phyloP scores from a whole-genome alignment of 805 yeast genomes.

The Wickerhamiella nectarea region DNA sequence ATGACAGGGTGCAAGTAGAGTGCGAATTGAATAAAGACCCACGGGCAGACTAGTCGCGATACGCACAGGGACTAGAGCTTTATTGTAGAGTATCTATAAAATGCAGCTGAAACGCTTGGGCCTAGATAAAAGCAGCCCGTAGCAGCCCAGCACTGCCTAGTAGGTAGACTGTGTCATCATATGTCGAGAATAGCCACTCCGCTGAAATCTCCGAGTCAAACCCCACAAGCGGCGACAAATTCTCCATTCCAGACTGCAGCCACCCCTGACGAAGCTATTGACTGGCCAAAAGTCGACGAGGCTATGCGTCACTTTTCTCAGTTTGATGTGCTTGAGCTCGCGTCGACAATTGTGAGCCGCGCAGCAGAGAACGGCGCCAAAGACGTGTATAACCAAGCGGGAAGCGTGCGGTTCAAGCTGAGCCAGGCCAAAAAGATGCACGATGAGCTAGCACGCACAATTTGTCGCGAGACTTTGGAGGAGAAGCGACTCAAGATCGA shows the following conservation, averaged over 20 bases:
- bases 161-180: not conserved
- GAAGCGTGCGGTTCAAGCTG: slow-evolving; percentile 19
- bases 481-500: slow-evolving; percentile 13
- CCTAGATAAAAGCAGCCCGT: too few relatives aligned
- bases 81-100: too few relatives aligned
- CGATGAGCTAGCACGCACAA: slow-evolving; percentile 12
- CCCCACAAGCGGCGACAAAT: not conserved
- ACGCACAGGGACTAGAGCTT: too few relatives aligned
- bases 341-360: slow-evolving; percentile 14
- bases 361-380: slow-evolving; percentile 19
- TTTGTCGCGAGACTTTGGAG: slow-evolving; percentile 15
- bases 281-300: slow-evolving; percentile 18
- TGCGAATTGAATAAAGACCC: too few relatives aligned
- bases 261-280: slow-evolving; percentile 7
- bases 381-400: slow-evolving; percentile 22
- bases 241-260: not conserved
- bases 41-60: too few relatives aligned
- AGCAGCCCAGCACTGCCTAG: too few relatives aligned
- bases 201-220: not conserved
- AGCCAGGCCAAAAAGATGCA: slow-evolving; percentile 15
- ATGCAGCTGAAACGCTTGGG: too few relatives aligned
- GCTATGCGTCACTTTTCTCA: slow-evolving; percentile 15
- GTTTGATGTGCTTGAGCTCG: slow-evolving; percentile 19
- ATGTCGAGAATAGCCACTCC: not conserved
- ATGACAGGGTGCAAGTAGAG: too few relatives aligned